Conservation (phyloP, 148 eudicot genomes). For the Salicornia ramosissima region DNA sequence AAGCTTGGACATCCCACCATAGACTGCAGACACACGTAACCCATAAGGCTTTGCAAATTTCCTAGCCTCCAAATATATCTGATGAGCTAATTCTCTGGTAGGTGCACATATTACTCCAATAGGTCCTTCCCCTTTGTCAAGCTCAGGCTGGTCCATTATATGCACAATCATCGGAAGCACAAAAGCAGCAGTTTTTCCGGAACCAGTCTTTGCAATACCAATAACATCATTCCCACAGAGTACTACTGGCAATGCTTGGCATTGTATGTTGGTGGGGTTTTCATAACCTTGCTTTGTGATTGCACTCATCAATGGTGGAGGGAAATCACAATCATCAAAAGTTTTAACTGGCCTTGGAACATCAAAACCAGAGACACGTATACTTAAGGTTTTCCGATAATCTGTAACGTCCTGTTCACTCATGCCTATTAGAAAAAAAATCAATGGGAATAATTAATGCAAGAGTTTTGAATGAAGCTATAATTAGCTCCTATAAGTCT, state of each 20-base stretch:
- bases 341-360: conserved; percentile 88
- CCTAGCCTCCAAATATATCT: conserved; percentile 87
- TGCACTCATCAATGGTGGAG: conserved; percentile 63
- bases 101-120: conserved; percentile 98
- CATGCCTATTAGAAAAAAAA: conserved; percentile 52
- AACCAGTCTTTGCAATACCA: conserved; percentile 97
- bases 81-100: conserved; percentile 97
- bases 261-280: conserved; percentile 92
- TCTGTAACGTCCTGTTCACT: conserved; percentile 84
- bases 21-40: conserved; percentile 88
- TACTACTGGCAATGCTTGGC: conserved; percentile 87
- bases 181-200: conserved; percentile 96
- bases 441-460: not conserved
- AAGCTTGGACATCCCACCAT: conserved; percentile 98
- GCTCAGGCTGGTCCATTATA: conserved; percentile 97
- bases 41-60: conserved; percentile 80
- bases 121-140: conserved; percentile 91
- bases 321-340: conserved; percentile 84
- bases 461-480: not conserved
- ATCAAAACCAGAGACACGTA: conserved; percentile 93
- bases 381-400: conserved; percentile 64
- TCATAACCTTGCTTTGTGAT: conserved; percentile 88
- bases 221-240: conserved; percentile 92
- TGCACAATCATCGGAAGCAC: conserved; percentile 99
- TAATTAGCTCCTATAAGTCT: not conserved